A percentile compares a stretch with the other conserved stretches of the same genome.
phyloP scores from a whole-genome alignment of 495 filamentous ascomycete species.

The Bryoglossum gracile region DNA sequence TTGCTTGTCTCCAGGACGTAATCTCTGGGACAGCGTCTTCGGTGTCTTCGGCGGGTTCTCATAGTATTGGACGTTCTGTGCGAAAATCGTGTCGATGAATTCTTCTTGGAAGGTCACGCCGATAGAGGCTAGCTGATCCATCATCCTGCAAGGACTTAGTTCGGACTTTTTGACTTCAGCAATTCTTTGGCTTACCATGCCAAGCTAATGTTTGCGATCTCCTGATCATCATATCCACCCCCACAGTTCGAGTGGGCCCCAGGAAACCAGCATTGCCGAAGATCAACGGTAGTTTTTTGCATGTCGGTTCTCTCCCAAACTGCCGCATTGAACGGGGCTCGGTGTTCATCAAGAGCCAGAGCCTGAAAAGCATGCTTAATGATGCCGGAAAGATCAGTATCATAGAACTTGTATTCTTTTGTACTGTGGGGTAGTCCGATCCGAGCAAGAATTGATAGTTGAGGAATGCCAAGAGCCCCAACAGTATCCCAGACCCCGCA shows the following conservation, averaged over 20 bases:
- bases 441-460: constrained; percentile 13
- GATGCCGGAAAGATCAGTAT: constrained; percentile 18
- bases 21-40: constrained; percentile 11
- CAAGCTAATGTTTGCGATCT: constrained; percentile 57
- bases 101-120: constrained; percentile 49
- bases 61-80: constrained; percentile 40
- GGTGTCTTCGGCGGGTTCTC: constrained; percentile 16
- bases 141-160: constrained; percentile 41
- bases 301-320: constrained; percentile 49
- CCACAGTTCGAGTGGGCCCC: constrained; percentile 61
- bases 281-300: constrained; percentile 16
- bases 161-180: not conserved
- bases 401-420: constrained; percentile 22
- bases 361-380: constrained; percentile 69
- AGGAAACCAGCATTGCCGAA: constrained; percentile 70
- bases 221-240: constrained; percentile 41
- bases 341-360: constrained; percentile 63
- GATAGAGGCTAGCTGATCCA: constrained; percentile 56
- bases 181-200: constrained; percentile 46
- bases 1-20: constrained; percentile 17
- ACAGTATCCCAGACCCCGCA: constrained; percentile 62
- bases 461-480: constrained; percentile 22
- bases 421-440: constrained; percentile 22
- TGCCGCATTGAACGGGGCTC: constrained; percentile 55
- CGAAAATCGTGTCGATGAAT: constrained; percentile 43